Percentiles rank a stretch among this genome's conserved stretches.
phyloP scores from a whole-genome alignment of 2,329 filamentous ascomycete species.

The Aspergillus latus region DNA sequence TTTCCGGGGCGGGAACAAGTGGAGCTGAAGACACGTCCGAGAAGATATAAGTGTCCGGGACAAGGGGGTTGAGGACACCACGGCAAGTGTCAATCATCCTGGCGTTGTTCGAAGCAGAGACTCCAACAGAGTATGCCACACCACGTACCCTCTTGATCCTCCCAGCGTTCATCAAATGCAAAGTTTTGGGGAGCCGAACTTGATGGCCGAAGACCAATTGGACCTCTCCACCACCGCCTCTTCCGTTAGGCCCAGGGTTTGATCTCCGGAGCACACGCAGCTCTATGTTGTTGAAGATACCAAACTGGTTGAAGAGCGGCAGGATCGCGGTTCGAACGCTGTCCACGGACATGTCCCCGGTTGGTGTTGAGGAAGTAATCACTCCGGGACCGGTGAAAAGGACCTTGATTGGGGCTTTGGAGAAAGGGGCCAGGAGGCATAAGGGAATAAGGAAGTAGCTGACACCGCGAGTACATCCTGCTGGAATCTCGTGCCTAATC shows the following conservation, averaged over 20 bases:
- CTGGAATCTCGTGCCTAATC: constrained; percentile 76
- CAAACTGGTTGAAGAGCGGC: constrained; percentile 85
- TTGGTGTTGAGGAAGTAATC: constrained; percentile 81
- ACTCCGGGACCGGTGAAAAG: constrained; percentile 87
- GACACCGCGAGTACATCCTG: constrained; percentile 74
- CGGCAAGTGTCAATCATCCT: constrained; percentile 91
- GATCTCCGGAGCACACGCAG: constrained; percentile 77
- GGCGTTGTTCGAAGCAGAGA: constrained; percentile 88
- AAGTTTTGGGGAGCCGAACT: constrained; percentile 86
- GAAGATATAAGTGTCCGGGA: constrained; percentile 87
- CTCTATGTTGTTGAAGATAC: constrained; percentile 83
- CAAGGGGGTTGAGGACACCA: constrained; percentile 80
- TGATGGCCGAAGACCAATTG: constrained; percentile 92
- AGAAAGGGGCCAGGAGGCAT: constrained; percentile 87
- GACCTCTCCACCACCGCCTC: constrained; percentile 86
- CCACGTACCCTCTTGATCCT: constrained; percentile 85
- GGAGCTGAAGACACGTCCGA: constrained; percentile 64
- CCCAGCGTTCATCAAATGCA: constrained; percentile 82
- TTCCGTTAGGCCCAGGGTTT: constrained; percentile 71
- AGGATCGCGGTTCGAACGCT: constrained; percentile 90
- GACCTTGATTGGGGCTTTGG: constrained; percentile 86
- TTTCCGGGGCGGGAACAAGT: constrained; percentile 67
- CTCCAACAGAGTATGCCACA: constrained; percentile 90
- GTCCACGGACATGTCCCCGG: constrained; percentile 86
- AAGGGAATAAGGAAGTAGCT: constrained; percentile 91